Evolutionary conservation across 352 stramenopile genomes (phyloP), one percentile per base, ranked within the genome.

Genomic region (Phytophthora pinifolia): DNA sequence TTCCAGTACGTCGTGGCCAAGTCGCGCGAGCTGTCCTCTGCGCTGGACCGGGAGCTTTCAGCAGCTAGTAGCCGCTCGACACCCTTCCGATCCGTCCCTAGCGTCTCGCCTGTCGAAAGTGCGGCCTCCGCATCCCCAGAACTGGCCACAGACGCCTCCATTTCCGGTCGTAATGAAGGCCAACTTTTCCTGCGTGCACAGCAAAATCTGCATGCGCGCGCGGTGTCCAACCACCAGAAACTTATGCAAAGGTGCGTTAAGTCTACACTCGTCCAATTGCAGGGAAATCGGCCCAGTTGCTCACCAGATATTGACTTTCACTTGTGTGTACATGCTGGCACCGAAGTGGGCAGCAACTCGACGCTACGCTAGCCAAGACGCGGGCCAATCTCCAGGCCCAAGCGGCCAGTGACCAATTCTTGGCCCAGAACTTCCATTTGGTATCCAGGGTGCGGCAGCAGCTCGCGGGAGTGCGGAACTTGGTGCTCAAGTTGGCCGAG

Each of bases 1-100:
- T 70, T 90, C 63, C 81, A 90, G 61, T 88, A 84, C 62, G 64
- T 90, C 37, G 76, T 90, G 39, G 76, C 75, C 59, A 90, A 90
- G 72, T 88, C 77, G 46, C 84, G 75, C 34, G 80, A 87, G 60
- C 65, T 88, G 39, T 77, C 78, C 38, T 78, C 70, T 31, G 80
- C 63, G 46, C 65, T 88, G 1, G 77, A 89, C 37, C 67, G 70
- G 14, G 65, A 74, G 73, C 47, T 72, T 22, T 69, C 52, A 1
- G 54, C 43, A 17, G 49, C 55, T 8, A 72, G 57, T 25, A 62
- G 31, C 20, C 62, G 54, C 34, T 43, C 61, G 4, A 13, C 33
- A 0, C 33, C 55, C 32, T 65, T 65, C 32, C 43, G 6, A 6
- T 38, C 49, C 15, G 17, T 46, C 2, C 22, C 52, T 0, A 32